Percentiles rank a stretch among this genome's conserved stretches.
Evolutionary conservation across 257 asterid genomes (phyloP).

Genomic region (Solanum clarkiae): DNA sequence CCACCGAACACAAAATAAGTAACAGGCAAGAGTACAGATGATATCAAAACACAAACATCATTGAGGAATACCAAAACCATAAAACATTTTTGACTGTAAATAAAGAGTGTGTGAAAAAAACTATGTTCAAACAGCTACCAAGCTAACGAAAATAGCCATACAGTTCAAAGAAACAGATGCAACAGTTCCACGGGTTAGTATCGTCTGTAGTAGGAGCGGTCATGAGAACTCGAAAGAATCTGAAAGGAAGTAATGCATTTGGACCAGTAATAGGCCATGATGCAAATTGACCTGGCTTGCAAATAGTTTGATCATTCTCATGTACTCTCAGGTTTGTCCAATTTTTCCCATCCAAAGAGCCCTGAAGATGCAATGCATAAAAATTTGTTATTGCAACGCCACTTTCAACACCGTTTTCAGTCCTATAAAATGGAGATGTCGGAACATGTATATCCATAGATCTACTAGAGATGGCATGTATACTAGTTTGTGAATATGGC

Average conservation of each 20-base stretch:
- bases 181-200: conserved; percentile 71
- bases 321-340: conserved; percentile 82
- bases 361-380: conserved; percentile 27
- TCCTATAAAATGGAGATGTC: neutral
- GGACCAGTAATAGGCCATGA: conserved; percentile 86
- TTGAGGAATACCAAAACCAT: neutral
- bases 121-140: neutral
- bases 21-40: neutral
- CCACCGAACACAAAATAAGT: neutral
- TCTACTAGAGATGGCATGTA: neutral
- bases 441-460: neutral
- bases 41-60: neutral
- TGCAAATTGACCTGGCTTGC: conserved; percentile 87
- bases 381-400: neutral
- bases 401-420: neutral
- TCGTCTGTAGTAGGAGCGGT: conserved; percentile 58
- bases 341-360: conserved; percentile 68
- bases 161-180: conserved; percentile 91
- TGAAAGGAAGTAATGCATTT: conserved; percentile 73
- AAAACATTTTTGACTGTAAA: neutral
- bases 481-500: neutral
- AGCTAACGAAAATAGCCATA: conserved; percentile 71
- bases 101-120: neutral
- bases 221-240: conserved; percentile 59
- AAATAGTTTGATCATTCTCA: conserved; percentile 61